Conservation (phyloP, 2,329 filamentous ascomycete species). For the Chrysosporium queenslandicum region DNA sequence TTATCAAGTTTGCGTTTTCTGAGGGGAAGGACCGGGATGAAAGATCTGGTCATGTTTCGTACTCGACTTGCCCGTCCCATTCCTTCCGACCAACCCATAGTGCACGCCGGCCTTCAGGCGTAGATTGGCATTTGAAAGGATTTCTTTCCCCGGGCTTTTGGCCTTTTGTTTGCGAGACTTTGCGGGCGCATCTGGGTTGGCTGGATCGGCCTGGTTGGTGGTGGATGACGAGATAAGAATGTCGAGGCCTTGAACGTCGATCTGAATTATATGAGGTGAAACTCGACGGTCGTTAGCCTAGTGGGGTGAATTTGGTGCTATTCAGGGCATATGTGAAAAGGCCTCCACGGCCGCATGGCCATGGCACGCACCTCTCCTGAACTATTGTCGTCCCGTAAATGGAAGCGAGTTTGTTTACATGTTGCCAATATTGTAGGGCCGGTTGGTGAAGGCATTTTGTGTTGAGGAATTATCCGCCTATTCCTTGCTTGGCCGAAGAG, state of each 20-base stretch:
- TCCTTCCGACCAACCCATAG: constrained; percentile 70
- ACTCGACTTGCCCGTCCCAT: constrained; percentile 78
- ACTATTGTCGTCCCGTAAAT: constrained; percentile 47
- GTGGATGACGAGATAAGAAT: constrained; percentile 50
- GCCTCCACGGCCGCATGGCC: no score
- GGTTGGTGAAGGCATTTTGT: neutral
- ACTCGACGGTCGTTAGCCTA: neutral
- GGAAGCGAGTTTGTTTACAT: constrained; percentile 58
- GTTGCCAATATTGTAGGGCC: constrained; percentile 44
- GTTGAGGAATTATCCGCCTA: no score
- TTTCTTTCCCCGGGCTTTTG: constrained; percentile 48
- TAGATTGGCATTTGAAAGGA: constrained; percentile 59
- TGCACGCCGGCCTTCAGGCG: constrained; percentile 61
- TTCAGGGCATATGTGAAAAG: no score
- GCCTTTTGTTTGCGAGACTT: constrained; percentile 41
- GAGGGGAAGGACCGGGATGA: neutral
- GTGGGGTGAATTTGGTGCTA: no score
- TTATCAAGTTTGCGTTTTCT: no score
- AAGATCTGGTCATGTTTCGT: constrained; percentile 22
- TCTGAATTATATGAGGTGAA: constrained; percentile 32
- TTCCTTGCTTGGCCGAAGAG: no score
- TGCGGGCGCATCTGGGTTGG: constrained; percentile 17
- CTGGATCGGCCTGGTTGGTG: neutral
- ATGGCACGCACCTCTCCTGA: constrained; percentile 42
- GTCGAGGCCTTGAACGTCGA: constrained; percentile 63